phyloP scores from a whole-genome alignment of 2,329 filamentous ascomycete species.

The Aspergillus hortae region DNA sequence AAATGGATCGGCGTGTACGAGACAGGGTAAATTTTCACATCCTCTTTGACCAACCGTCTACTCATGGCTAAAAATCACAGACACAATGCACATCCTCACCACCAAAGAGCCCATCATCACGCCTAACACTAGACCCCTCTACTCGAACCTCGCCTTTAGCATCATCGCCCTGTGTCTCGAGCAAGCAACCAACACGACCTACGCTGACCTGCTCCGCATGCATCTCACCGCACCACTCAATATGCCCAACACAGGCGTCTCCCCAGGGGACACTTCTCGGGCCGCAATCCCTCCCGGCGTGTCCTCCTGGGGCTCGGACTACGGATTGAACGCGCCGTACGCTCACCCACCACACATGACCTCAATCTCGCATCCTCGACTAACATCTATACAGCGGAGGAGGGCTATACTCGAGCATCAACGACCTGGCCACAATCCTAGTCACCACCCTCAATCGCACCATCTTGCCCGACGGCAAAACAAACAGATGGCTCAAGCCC shows the following conservation, averaged over 20 bases:
- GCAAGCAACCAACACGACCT: constrained; percentile 22
- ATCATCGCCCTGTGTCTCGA: constrained; percentile 35
- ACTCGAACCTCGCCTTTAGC: constrained; percentile 42
- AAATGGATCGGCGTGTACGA: constrained; percentile 22
- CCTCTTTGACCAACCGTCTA: too few species aligned
- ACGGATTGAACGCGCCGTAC: constrained; percentile 32
- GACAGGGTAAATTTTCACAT: constrained; percentile 23
- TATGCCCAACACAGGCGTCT: constrained; percentile 22
- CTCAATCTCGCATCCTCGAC: background rate
- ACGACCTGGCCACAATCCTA: constrained; percentile 29
- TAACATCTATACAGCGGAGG: constrained; percentile 24
- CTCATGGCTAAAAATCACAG: constrained; percentile 15
- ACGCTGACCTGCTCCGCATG: constrained; percentile 19
- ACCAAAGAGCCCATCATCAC: constrained; percentile 26
- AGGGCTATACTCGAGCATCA: constrained; percentile 33
- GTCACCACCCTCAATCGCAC: constrained; percentile 27
- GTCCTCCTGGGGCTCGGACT: constrained; percentile 34
- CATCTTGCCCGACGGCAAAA: constrained; percentile 19
- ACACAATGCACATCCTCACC: constrained; percentile 31
- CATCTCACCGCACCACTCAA: constrained; percentile 23
- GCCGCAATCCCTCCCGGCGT: constrained; percentile 33
- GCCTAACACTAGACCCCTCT: constrained; percentile 34
- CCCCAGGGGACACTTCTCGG: constrained; percentile 26
- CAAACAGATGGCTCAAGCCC: constrained; percentile 36
- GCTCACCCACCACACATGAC: constrained; percentile 6